Percentiles rank a stretch among this genome's conserved stretches.
phyloP scores from a whole-genome alignment of 2,329 filamentous ascomycete genomes.

The Biscogniauxia sp. region DNA sequence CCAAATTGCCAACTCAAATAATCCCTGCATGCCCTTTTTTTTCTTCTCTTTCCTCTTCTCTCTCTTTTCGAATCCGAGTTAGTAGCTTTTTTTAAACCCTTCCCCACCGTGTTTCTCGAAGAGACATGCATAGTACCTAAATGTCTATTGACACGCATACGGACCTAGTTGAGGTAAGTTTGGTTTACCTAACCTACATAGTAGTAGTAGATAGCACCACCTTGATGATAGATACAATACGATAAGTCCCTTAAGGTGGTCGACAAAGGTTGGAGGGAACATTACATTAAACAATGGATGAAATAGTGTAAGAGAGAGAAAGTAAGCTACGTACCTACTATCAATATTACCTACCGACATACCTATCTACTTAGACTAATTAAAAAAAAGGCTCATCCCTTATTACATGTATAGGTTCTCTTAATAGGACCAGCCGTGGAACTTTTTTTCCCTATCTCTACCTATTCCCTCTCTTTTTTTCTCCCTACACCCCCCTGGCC shows the following conservation, averaged over 20 bases:
- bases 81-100: background rate
- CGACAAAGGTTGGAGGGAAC: background rate
- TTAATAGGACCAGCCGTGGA: background rate
- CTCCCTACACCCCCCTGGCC: no score
- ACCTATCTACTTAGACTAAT: background rate
- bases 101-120: background rate
- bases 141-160: background rate
- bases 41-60: background rate
- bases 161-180: background rate
- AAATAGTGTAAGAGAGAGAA: background rate
- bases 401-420: background rate
- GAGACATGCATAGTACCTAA: background rate
- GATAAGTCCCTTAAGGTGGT: background rate
- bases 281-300: background rate
- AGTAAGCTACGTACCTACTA: background rate
- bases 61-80: background rate
- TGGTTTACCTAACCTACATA: no score
- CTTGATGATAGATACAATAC: background rate
- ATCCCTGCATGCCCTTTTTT: conserved; percentile 6
- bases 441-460: background rate
- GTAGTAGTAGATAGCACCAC: background rate
- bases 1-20: conserved; percentile 12
- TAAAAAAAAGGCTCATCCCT: background rate
- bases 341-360: conserved; percentile 5
- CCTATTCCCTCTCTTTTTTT: background rate